Evolutionary conservation across 768 basidiomycete species (phyloP), one percentile per base, ranked within the genome.

Genomic region (Tremella fuciformis): DNA sequence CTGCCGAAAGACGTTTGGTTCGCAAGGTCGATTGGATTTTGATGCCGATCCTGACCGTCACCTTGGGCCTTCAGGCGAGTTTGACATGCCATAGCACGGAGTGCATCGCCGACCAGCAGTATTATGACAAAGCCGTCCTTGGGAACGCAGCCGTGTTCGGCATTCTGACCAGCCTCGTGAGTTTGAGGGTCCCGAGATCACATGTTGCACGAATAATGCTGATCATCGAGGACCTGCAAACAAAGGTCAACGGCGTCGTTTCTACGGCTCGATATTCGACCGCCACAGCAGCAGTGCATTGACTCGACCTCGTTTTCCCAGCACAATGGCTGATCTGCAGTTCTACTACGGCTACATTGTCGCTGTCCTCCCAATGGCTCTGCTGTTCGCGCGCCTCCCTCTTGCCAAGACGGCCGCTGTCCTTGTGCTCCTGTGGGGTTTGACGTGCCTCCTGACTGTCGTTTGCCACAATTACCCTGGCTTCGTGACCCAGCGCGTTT

Each of bases 321-420:
- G 39, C 39, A 41, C 13, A n/a, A 11, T n/a, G 39, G 15, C 48
- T 38, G 44, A 49, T 21, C 18, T 2, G 16, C 24, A 67, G 53
- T 77, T 77, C 66, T 77, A 77, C 61, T 77, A 65, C 48, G 74
- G 73, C 8, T 77, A 76, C 58, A 70, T 76, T 57, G 65, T 69
- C 24, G 69, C 65, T 16, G 73, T 74, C 29, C 56, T 77, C 3
- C 73, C 75, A 1, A 62, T 69, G 60, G 72, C 75, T 15, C 60
- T 76, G 22, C 37, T 77, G 8, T 69, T 71, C 29, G 62, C 64
- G 16, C 55, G 64, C 18, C 15, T 66, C 0, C 67, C 63, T 25
- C 50, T 73, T 29, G 64, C 60, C 21, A 61, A 52, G 18, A 55
- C 66, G 2, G 53, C 60, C 18, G 58, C 59, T 1, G 44, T 54